Conservation (phyloP, 208 protist genomes). For the Leishmania amazonensis region DNA sequence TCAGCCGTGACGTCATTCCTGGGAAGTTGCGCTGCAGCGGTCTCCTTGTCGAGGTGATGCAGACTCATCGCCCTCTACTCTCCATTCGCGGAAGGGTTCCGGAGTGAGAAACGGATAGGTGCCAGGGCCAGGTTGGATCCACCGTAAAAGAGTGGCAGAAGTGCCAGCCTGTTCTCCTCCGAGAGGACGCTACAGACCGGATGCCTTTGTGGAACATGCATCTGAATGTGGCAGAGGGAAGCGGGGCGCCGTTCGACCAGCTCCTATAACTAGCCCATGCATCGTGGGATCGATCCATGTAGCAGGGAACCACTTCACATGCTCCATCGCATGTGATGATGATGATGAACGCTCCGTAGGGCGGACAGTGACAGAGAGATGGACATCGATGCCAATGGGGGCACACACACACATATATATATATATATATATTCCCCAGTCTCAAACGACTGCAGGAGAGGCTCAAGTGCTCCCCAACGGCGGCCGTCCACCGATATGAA, state of each 20-base stretch:
- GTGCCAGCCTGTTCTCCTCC: too few species aligned
- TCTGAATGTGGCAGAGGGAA: neutral
- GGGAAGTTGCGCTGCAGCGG: too few species aligned
- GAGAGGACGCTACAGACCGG: neutral
- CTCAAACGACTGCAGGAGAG: too few species aligned
- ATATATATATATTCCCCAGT: too few species aligned
- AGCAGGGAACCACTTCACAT: neutral
- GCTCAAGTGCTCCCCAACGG: neutral
- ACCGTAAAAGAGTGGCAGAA: neutral
- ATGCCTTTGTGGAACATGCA: neutral
- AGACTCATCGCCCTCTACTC: neutral
- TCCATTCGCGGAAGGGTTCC: neutral
- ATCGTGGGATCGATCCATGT: neutral
- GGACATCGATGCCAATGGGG: neutral
- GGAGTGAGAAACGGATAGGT: neutral
- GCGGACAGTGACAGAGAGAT: neutral
- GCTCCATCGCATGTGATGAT: neutral
- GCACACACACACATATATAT: neutral
- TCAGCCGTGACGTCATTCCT: too few species aligned
- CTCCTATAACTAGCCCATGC: neutral
- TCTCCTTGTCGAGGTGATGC: neutral
- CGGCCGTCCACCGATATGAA: neutral
- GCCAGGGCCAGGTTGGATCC: neutral
- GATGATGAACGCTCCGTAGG: neutral
- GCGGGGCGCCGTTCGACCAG: neutral